Evolutionary conservation across 768 basidiomycete species (phyloP), one percentile per base, ranked within the genome.

Genomic region (Agrocybe pediades): DNA sequence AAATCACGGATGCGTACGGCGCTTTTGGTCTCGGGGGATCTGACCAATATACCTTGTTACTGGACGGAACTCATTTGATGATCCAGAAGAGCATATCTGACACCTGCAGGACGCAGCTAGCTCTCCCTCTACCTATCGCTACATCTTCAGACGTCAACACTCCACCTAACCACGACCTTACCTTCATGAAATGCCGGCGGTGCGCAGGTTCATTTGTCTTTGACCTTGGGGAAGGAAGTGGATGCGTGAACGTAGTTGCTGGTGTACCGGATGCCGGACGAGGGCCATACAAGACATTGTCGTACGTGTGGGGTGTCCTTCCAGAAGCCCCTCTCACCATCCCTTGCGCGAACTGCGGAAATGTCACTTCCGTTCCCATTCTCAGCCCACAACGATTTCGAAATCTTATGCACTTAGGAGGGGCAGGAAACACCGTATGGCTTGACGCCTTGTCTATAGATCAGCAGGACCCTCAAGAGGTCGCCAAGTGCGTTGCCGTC

Each of bases 361-460:
- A 48, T 9, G 26, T 41, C 5, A 54, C 53, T 9, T 29, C 20
- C n/a, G 46, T 54, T 3, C 53, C 46, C 7, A 54, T 54, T 46
- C 26, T 44, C 29, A 54, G 46, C 25, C 19, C 40, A 1, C 53
- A 54, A 40, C 26, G 53, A 17, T 54, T 54, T 19, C 19, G 41
- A 1, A 54, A 54, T 30, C 24, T 54, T 15, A 43, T 33, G 46
- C 40, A 47, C 13, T 41, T 54, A 3, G 46, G 46, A 26, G 53
- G 53, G 2, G 21, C 9, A 9, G 46, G 53, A 11, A 54, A 54
- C 25, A 48, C 53, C 4, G 33, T 54, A 8, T 54, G 53, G 53
- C 27, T 54, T 6, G 53, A 54, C 27, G 53, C 53, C 3, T 41
- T 54, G 21, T 54, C 53, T 2, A 54, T 54, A 2, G n/a, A 54